phyloP scores from a whole-genome alignment of 306 rosid species.

The Morella rubra region DNA sequence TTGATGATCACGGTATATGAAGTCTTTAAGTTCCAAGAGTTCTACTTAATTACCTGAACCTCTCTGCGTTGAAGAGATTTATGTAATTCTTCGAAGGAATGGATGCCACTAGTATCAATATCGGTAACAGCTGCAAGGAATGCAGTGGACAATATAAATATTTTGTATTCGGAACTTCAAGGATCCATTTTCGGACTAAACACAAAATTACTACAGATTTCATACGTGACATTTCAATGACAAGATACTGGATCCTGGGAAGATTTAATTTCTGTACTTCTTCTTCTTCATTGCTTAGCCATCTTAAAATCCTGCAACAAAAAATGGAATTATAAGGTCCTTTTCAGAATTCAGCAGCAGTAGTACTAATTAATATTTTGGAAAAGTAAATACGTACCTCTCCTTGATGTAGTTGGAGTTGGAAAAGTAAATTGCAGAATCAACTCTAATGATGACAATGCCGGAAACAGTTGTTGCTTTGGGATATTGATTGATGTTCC shows the following conservation, averaged over 20 bases:
- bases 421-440: slow-evolving; percentile 87
- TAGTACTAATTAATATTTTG: too few relatives aligned
- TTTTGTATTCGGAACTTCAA: slow-evolving; percentile 3
- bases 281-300: slow-evolving; percentile 61
- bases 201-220: slow-evolving; percentile 2
- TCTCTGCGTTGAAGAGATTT: slow-evolving; percentile 54
- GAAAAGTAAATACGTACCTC: slow-evolving; percentile 40
- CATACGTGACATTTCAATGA: slow-evolving; percentile 88
- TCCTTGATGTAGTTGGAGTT: slow-evolving; percentile 81
- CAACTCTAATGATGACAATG: slow-evolving; percentile 68
- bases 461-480: slow-evolving; percentile 56
- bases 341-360: too few relatives aligned
- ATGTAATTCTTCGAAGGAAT: slow-evolving; percentile 55
- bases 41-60: slow-evolving; percentile 36
- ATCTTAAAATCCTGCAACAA: slow-evolving; percentile 63
- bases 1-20: too few relatives aligned
- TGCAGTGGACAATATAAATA: neutral
- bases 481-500: slow-evolving; percentile 72
- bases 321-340: neutral
- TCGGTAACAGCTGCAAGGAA: slow-evolving; percentile 70
- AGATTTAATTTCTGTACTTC: slow-evolving; percentile 13
- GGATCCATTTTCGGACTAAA: neutral
- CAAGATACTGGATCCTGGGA: slow-evolving; percentile 40
- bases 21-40: neutral
- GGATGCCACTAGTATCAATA: slow-evolving; percentile 82